Evolutionary conservation across 306 rosid genomes (phyloP).

Genomic region (Rosa chinensis): DNA sequence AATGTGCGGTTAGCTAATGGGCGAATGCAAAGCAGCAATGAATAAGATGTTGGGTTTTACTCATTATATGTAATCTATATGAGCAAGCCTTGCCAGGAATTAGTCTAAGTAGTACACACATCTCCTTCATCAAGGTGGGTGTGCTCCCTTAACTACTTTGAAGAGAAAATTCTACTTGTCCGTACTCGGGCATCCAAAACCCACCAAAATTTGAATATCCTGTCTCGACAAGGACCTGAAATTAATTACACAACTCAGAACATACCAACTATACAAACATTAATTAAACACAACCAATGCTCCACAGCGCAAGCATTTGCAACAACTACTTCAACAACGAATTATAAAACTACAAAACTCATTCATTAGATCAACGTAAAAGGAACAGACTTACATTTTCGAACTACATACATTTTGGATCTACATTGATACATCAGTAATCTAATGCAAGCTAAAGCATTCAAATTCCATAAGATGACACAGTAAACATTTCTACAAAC

Average conservation of each 20-base stretch:
- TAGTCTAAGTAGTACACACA: constrained; percentile 49
- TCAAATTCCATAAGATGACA: not conserved
- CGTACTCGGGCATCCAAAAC: constrained; percentile 85
- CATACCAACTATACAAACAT: constrained; percentile 10
- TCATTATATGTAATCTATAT: not conserved
- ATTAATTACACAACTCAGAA: constrained; percentile 40
- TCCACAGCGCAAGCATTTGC: constrained; percentile 14
- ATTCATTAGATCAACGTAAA: too few species aligned
- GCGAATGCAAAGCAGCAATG: not conserved
- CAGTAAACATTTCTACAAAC: constrained; percentile 29
- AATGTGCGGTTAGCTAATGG: not conserved
- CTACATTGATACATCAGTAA: not conserved
- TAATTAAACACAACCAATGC: constrained; percentile 3
- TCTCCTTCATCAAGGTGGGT: constrained; percentile 97
- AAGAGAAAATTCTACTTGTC: constrained; percentile 80
- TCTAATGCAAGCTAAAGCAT: not conserved
- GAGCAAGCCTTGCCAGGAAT: not conserved
- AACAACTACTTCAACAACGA: not conserved
- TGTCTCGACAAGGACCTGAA: constrained; percentile 87
- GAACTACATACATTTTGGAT: not conserved
- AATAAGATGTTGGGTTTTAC: not conserved
- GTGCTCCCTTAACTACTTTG: constrained; percentile 79
- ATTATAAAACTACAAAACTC: too few species aligned
- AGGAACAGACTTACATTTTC: too few species aligned
- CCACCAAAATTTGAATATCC: constrained; percentile 88